Evolutionary conservation across 169 alveolate genomes (phyloP).

Genomic region (Plasmodium fragile): DNA sequence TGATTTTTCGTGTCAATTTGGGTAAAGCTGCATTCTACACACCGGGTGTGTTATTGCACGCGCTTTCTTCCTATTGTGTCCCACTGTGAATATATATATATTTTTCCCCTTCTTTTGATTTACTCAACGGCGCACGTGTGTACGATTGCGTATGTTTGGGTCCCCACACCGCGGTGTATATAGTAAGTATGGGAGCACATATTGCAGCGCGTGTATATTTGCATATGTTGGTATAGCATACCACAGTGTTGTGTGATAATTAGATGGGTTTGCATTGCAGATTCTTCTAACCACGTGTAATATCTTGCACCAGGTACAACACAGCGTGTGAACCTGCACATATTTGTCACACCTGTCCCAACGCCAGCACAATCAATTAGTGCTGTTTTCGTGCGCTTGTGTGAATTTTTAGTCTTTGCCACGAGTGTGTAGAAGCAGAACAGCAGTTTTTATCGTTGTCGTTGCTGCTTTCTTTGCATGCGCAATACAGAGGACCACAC

Average conservation of each 20-base stretch:
- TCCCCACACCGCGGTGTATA: background rate
- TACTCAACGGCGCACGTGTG: background rate
- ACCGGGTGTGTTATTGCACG: background rate
- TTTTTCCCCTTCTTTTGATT: background rate
- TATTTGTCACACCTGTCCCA: background rate
- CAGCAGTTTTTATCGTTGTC: background rate
- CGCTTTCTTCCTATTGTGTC: background rate
- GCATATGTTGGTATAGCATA: slow-evolving; percentile 3
- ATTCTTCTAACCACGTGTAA: background rate
- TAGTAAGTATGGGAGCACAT: background rate
- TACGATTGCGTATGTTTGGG: background rate
- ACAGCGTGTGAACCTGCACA: background rate
- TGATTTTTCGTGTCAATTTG: slow-evolving; percentile 1
- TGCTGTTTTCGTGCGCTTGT: background rate
- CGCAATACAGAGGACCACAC: background rate
- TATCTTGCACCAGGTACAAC: background rate
- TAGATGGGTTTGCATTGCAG: background rate
- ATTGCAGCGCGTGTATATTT: background rate
- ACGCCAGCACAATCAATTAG: background rate
- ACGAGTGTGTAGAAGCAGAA: background rate
- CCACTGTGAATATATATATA: background rate
- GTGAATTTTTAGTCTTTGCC: background rate
- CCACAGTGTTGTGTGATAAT: background rate
- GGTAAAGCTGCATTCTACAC: background rate
- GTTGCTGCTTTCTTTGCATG: background rate